Base-by-base conservation (phyloP, 139 green algal species). In the Nannochloris sp. region DNA sequence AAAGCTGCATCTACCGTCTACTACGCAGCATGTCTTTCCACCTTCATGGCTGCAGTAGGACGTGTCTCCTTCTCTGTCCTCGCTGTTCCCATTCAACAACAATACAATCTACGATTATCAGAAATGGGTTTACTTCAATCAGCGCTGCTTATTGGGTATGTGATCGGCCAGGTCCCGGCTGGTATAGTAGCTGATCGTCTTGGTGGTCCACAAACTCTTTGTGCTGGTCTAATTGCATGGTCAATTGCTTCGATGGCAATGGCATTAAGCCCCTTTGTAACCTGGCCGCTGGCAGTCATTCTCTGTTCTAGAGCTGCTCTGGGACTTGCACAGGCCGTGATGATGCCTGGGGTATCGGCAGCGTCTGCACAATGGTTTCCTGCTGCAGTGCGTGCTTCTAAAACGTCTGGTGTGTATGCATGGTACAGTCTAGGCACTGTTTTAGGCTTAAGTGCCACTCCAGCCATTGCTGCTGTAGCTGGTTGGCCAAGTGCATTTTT, bases 361-460 rank as follows among this genome's bases (percentile, higher is more conserved):
- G 71, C 72, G 32, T 64, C 76, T 25, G 77, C 83, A 2, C 54
- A 69, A 54, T 85, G 73, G 70, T 81, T 92, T 24, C 73, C 84
- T 3, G 6, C 60, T 6, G 54, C 24, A 9, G 38, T 59, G 6
- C 70, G 77, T 44, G 68, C 64, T 1, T 62, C 39, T 8, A 64
- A 55, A 4, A 71, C 84, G 6, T 71, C 81, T 4, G 48, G 62
- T 3, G 66, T 86, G 2, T 89, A 92, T 61, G 68, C 67, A 2
- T 60, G 66, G 30, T 92, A 80, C 71, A 85, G 73, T n/a, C 6
- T 85, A 5, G 85, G 85, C 71, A 74, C 60, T 37, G 83, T 91
- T 10, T 45, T 74, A 19, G 78, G 76, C 6, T 71, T 90, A 12
- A 54, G 59, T 2, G 35, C 66, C 6, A 73, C 78, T 13, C 81